Percentiles rank a stretch among this genome's conserved stretches.
These are phyloP conservation scores for Populus euphratica DNA, from an alignment of 345 rosid genomes.

Conservation along the genomic window DNA sequence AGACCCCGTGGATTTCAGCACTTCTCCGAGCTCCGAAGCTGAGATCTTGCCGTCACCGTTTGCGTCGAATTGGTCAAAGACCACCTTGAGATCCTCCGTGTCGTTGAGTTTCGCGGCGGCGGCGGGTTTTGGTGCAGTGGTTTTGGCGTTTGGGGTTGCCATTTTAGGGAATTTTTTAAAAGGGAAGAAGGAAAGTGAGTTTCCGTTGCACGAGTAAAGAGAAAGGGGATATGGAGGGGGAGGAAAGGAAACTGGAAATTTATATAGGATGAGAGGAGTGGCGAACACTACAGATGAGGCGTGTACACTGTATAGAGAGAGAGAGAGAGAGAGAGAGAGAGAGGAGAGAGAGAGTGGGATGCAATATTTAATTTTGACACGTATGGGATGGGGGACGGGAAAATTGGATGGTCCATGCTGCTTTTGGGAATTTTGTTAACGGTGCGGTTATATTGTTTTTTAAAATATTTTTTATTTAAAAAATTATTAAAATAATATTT, in stretches of 20 bases:
- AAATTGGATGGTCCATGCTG: no score
- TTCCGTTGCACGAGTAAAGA: neutral
- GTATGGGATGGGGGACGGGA: no score
- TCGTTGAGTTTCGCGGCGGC: neutral
- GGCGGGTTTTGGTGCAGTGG: neutral
- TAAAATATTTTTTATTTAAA: no score
- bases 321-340: no score
- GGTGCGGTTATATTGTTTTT: no score
- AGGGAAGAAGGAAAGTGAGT: neutral
- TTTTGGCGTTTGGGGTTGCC: neutral
- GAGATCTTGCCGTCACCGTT: slow-evolving; percentile 95
- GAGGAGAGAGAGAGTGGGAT: no score
- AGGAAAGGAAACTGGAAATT: neutral
- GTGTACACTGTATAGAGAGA: neutral
- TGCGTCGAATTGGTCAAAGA: slow-evolving; percentile 76
- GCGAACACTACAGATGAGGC: neutral
- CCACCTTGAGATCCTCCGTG: slow-evolving; percentile 48
- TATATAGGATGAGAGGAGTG: neutral
- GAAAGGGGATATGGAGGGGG: neutral
- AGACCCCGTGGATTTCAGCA: slow-evolving; percentile 62
- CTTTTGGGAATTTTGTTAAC: no score
- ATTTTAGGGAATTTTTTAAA: neutral
- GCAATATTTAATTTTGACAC: no score
- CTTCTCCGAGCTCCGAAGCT: slow-evolving; percentile 51
- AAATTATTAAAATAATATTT: no score